These are phyloP conservation scores for Lithocarpus polystachyus DNA, from an alignment of 306 rosid species.

Conservation along the genomic window DNA sequence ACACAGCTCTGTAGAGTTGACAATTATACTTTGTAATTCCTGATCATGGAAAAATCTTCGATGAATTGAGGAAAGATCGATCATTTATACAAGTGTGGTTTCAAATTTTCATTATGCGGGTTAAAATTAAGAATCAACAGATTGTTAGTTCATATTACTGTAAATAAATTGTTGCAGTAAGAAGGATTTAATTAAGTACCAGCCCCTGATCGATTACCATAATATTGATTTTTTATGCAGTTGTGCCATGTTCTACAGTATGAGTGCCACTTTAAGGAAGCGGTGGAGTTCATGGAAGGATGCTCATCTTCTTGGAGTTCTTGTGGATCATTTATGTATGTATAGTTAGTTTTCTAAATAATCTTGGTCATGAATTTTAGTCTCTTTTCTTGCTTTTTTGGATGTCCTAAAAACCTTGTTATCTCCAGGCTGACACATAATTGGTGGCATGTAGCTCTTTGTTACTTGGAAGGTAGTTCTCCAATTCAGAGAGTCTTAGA, in stretches of 20 bases:
- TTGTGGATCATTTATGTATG: slow-evolving; percentile 67
- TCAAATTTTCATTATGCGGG: slow-evolving; percentile 13
- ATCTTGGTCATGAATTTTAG: background rate
- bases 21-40: background rate
- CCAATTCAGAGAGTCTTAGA: slow-evolving; percentile 49
- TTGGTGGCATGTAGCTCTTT: slow-evolving; percentile 98
- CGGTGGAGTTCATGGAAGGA: slow-evolving; percentile 79
- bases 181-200: background rate
- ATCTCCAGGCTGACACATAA: slow-evolving; percentile 88
- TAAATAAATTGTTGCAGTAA: background rate
- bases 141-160: background rate
- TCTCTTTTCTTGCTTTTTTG: slow-evolving; percentile 10
- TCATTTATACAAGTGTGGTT: background rate
- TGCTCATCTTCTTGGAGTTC: slow-evolving; percentile 73
- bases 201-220: slow-evolving; percentile 2
- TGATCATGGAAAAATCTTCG: background rate
- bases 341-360: slow-evolving; percentile 7
- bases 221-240: slow-evolving; percentile 47
- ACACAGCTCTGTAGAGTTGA: background rate
- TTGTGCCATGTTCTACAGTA: slow-evolving; percentile 87
- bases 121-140: background rate
- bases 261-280: slow-evolving; percentile 70
- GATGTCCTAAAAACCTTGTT: background rate
- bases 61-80: background rate
- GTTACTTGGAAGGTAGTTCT: slow-evolving; percentile 82